Evolutionary conservation across 805 yeast genomes (phyloP), one percentile per base, ranked within the genome.

Genomic region (Metschnikowia lochheadii): DNA sequence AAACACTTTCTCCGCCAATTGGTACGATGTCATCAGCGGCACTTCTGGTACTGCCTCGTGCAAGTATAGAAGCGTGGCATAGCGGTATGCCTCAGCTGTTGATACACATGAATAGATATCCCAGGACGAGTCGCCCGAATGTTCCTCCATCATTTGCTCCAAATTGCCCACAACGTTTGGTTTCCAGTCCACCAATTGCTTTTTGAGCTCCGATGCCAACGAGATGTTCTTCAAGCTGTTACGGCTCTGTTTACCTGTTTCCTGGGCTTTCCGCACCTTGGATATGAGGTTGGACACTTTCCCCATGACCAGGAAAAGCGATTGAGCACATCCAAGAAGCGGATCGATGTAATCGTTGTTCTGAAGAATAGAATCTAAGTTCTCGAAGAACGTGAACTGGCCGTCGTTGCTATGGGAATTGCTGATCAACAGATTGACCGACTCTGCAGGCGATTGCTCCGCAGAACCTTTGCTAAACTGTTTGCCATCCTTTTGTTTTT

Each of bases 31-130:
- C 36, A 69, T 61, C 7, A 81, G 77, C 8, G 86, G 85, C 15
- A 83, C 74, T 55, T 84, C 87, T 0, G 89, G 89, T 3, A 84
- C 87, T 0, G 87, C 84, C 59, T 84, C 88, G 61, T 83, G 87
- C 31, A 84, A 64, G 58, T 81, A 83, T 18, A 84, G 59, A 36
- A 84, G 62, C 0, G 86, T 73, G 1, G 87, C 76, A 61, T 73
- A 81, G 37, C 87, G 61, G 63, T 84, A 84, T 0, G 88, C 84
- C 59, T 84, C 89, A 2, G 89, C 88, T 0, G 88, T 84, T 1
- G 87, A 79, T 23, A 84, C 70, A 51, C 85, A 80, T 8, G 85
- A 77, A 4, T 83, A 67, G 31, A 81, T 60, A 55, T 83, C 89
- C 71, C 83, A 78, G 2, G 71, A 63, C 0, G 66, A 44, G 14